These are phyloP conservation scores for Globomyces pollinis-pini DNA, from an alignment of 192 early-diverging fungal genomes.

Conservation along the genomic window DNA sequence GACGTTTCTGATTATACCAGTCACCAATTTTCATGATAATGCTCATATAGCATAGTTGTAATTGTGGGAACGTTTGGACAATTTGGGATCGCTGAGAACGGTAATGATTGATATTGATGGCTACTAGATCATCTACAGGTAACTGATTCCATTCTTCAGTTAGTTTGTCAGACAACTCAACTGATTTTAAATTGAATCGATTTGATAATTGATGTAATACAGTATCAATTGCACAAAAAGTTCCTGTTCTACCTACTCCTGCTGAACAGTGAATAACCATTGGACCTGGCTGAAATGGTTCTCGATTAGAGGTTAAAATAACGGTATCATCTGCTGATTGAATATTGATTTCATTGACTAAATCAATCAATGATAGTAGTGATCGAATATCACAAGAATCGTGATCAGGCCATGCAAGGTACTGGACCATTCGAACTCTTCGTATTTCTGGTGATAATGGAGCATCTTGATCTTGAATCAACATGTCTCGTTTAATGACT, in stretches of 20 bases:
- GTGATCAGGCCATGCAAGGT: constrained; percentile 55
- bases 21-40: constrained; percentile 33
- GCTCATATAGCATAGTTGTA: constrained; percentile 50
- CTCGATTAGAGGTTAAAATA: too few species aligned
- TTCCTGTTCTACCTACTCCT: constrained; percentile 50
- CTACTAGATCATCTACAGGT: constrained; percentile 24
- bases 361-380: constrained; percentile 36
- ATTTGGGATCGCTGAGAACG: constrained; percentile 37
- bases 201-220: constrained; percentile 25
- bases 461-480: too few species aligned
- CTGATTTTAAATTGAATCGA: too few species aligned
- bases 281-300: too few species aligned
- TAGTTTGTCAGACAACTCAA: background rate
- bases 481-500: background rate
- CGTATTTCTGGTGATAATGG: too few species aligned
- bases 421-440: constrained; percentile 27
- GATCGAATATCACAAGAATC: constrained; percentile 31
- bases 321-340: constrained; percentile 13
- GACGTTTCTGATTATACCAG: constrained; percentile 17
- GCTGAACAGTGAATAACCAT: constrained; percentile 52
- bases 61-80: constrained; percentile 54
- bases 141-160: background rate
- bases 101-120: constrained; percentile 27
- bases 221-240: constrained; percentile 40
- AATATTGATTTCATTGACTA: constrained; percentile 27